Evolutionary conservation across 768 basidiomycete species (phyloP), one percentile per base, ranked within the genome.

Genomic region (Piloderma croceum): DNA sequence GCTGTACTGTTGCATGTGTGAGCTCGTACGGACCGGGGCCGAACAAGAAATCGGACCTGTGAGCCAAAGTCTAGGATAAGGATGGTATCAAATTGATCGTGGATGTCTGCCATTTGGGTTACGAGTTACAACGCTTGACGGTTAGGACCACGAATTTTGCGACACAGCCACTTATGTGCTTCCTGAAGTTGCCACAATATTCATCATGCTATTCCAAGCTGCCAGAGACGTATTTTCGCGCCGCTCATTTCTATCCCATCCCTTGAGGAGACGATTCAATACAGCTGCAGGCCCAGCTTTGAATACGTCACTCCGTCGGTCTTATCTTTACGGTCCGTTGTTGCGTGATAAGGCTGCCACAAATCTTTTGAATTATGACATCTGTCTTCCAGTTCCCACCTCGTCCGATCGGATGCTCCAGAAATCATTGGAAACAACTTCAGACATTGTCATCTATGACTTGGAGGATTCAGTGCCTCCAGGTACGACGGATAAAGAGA

Each of bases 11-110:
- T 52, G 42, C 24, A 29, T 9, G 15, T 9, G 27, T 29, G 27
- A 29, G 27, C 9, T 29, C 27, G 27, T 29, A 15, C n/a, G 24
- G 18, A 29, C 15, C n/a, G n/a, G 17, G 15, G 7, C 12, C 31
- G 46, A 38, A 37, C 29, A 33, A 39, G 36, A 42, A 46, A 20
- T 31, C 67, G 49, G 52, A 94, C 92, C 76, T 91, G 93, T 7
- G 92, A 96, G 39, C 94, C 94, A 63, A 98, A 98, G 63, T 98
- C 94, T 24, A 98, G 70, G 54, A 98, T 96, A 31, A 97, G 80
- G 49, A 98, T 81, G 18, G 93, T 93, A 57, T 97, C 92, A 59
- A 94, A 97, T 49, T 91, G 81, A 62, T 90, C 84, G 64, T 94
- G 90, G 52, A 96, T 96, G 61, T 90, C 89, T 10, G 83, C 71